Evolutionary conservation across 164 flowering plant species (phyloP).

Genomic region (Nelumbo lutea): DNA sequence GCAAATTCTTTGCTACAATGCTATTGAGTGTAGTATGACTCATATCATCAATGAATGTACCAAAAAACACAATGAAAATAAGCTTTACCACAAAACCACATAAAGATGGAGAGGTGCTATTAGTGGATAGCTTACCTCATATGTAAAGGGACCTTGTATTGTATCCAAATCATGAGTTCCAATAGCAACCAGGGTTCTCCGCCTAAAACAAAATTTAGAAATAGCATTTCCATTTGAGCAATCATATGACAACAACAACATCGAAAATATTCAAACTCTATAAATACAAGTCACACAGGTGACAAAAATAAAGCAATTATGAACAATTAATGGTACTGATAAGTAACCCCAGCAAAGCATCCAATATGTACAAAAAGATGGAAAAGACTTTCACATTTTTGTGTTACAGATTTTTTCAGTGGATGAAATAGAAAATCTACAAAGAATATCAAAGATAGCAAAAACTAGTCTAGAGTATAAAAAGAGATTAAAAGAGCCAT

Average conservation of each 20-base stretch:
- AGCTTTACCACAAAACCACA: neutral
- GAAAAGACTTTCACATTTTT: neutral
- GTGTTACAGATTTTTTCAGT: no score
- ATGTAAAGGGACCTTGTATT: conserved; percentile 83
- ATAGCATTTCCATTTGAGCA: neutral
- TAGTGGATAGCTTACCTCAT: conserved; percentile 55
- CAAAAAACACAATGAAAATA: no score
- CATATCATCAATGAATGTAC: no score
- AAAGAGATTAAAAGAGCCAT: no score
- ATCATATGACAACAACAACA: neutral
- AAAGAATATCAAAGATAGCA: no score
- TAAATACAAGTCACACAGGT: neutral
- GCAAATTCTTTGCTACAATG: no score
- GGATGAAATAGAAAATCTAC: no score
- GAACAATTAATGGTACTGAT: neutral
- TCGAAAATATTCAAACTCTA: neutral
- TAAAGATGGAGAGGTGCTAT: neutral
- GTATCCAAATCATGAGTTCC: conserved; percentile 99
- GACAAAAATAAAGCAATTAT: neutral
- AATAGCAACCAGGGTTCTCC: conserved; percentile 89
- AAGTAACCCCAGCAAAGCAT: neutral
- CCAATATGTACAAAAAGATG: neutral
- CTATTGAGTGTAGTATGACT: no score
- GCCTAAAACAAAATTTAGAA: conserved; percentile 35
- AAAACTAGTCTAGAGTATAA: no score